Conservation (phyloP, 1,139 yeast species). For the Lodderomyces margitis region DNA sequence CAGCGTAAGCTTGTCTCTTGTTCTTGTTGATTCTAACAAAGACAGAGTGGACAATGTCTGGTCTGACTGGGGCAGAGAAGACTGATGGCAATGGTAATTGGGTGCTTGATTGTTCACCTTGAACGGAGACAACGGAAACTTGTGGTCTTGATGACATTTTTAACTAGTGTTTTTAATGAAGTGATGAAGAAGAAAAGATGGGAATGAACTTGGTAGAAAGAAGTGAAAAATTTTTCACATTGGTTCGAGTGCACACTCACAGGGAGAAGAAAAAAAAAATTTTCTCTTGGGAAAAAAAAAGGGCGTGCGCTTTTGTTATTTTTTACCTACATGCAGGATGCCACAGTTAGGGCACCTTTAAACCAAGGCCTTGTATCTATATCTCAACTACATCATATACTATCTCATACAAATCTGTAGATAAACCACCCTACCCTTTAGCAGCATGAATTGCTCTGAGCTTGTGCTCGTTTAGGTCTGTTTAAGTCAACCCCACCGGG, state of each 20-base stretch:
- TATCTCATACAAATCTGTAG: neutral
- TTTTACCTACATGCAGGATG: constrained; percentile 2
- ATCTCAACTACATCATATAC: no score
- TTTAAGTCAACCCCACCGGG: constrained; percentile 42
- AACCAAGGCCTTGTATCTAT: neutral
- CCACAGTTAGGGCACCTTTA: neutral
- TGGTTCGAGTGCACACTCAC: neutral
- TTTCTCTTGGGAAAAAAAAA: neutral
- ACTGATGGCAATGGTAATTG: constrained; percentile 96
- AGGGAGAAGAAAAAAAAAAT: constrained; percentile 5
- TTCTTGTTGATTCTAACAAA: constrained; percentile 98
- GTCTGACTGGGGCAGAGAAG: constrained; percentile 99
- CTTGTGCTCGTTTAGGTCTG: constrained; percentile 27
- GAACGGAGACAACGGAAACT: constrained; percentile 88
- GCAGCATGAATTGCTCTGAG: constrained; percentile 30
- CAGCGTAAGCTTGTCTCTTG: constrained; percentile 99
- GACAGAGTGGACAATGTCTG: constrained; percentile 98
- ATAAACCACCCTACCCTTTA: neutral
- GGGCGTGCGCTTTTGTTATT: neutral
- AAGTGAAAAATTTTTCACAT: constrained; percentile 11
- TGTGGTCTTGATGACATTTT: constrained; percentile 87
- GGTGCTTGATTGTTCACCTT: constrained; percentile 84
- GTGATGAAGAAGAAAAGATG: constrained; percentile 25
- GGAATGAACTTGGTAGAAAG: constrained; percentile 14
- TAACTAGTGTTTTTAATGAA: constrained; percentile 18